Evolutionary conservation across 2,329 filamentous ascomycete genomes (phyloP), one percentile per base, ranked within the genome.

Genomic region (Colletotrichum scovillei): DNA sequence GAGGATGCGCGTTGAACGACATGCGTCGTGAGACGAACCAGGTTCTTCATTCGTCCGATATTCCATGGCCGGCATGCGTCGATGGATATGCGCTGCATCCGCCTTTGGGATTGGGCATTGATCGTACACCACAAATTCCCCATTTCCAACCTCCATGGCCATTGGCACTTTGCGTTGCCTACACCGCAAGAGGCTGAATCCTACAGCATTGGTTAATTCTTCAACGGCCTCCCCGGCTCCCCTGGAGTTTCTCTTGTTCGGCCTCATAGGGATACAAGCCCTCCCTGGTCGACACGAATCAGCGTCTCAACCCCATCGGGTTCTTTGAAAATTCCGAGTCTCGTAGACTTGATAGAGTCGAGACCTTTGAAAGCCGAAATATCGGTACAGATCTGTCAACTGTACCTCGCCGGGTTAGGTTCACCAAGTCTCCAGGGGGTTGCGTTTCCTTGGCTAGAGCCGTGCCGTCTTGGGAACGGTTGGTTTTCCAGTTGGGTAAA

Each of bases 41-140:
- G 71, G 71, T 49, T 70, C 16, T 52, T 63, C 60, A 73, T 73
- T 73, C 71, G 71, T 65, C 70, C 62, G 60, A 71, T 71, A 56
- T 62, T 65, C 60, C 56, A 70, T 66, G 35, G 46, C 19, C 60
- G 32, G 32, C 56, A 35, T 70, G 56, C 67, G 49, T 52, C n/a
- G 49, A 73, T 71, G 67, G 60, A 57, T 26, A 52, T 65, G 60
- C 56, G 67, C 63, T 49, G 49, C 67, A 73, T 55, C 55, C 60
- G 30, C 56, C 14, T 63, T 60, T 72, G 52, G 53, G 24, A 63
- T 72, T 69, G 58, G 69, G 11, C 16, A 53, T 38, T 60, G 46
- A 49, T 67, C 55, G 26, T 60, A 9, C 42, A 38, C 53, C 24
- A 46, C 59, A 28, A 32, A 49, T 56, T 55, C 56, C 32, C 42